phyloP scores from a whole-genome alignment of 1,139 yeast species.

The Eremothecium coryli region DNA sequence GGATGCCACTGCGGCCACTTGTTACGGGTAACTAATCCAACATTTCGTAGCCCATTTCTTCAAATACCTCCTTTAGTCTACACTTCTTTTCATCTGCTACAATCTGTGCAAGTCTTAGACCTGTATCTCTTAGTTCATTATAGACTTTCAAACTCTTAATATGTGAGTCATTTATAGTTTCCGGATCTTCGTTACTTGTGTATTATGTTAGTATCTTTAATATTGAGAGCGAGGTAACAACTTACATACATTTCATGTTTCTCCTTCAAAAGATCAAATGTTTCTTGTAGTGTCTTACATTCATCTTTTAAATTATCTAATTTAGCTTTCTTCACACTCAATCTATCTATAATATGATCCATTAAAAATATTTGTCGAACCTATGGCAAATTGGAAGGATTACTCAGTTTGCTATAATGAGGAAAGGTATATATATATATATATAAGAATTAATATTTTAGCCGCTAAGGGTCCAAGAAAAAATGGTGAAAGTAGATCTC shows the following conservation, averaged over 20 bases:
- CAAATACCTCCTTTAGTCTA: conserved; percentile 22
- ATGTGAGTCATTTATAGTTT: conserved; percentile 15
- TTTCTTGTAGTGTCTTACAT: conserved; percentile 2
- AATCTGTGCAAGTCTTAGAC: conserved; percentile 23
- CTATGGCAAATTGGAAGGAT: too few relatives aligned
- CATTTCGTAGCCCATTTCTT: conserved; percentile 26
- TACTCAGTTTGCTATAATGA: too few relatives aligned
- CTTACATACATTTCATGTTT: neutral
- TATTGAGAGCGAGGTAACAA: neutral
- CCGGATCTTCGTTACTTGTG: conserved; percentile 10
- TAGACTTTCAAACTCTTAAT: conserved; percentile 26
- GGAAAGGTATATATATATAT: too few relatives aligned
- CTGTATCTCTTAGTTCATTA: conserved; percentile 30
- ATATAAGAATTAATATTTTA: too few relatives aligned
- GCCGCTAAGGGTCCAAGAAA: too few relatives aligned
- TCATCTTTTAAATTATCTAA: neutral
- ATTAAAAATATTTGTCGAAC: neutral
- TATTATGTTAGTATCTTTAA: conserved; percentile 1
- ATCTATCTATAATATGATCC: conserved; percentile 2
- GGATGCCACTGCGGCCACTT: too few relatives aligned
- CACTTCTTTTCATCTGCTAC: conserved; percentile 27
- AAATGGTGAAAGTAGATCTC: too few relatives aligned
- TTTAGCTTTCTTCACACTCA: conserved; percentile 1
- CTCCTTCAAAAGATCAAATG: neutral
- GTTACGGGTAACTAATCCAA: too few relatives aligned